These are phyloP conservation scores for Taphrina betulina DNA, from an alignment of 1,139 yeast genomes.

Conservation along the genomic window DNA sequence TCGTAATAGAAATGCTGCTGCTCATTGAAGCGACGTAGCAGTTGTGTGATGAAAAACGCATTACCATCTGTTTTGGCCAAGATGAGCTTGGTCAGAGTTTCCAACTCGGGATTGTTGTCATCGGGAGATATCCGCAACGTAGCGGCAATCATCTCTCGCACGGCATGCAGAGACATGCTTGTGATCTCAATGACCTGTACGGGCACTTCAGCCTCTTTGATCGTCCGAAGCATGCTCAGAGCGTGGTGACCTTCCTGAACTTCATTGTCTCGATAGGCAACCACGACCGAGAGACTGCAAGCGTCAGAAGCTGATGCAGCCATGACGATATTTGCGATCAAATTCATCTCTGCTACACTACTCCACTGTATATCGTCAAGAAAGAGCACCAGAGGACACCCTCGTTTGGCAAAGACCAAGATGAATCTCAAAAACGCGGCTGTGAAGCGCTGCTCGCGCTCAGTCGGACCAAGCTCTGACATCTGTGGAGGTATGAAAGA, in stretches of 20 bases:
- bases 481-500: not conserved
- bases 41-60: constrained; percentile 30
- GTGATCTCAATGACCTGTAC: constrained; percentile 11
- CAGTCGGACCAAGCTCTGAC: constrained; percentile 28
- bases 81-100: constrained; percentile 14
- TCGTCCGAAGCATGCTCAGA: constrained; percentile 1
- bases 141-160: constrained; percentile 27
- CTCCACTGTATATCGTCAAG: constrained; percentile 32
- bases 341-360: constrained; percentile 16
- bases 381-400: constrained; percentile 26
- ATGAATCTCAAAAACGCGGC: constrained; percentile 21
- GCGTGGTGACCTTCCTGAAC: constrained; percentile 25
- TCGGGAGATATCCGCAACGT: constrained; percentile 15
- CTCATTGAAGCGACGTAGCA: constrained; percentile 11
- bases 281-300: constrained; percentile 10
- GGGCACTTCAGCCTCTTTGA: constrained; percentile 9
- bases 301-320: constrained; percentile 6
- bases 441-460: constrained; percentile 28
- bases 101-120: constrained; percentile 16
- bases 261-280: constrained; percentile 31
- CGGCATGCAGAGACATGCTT: constrained; percentile 10
- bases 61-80: constrained; percentile 27
- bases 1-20: constrained; percentile 15
- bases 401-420: constrained; percentile 17
- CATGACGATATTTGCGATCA: constrained; percentile 13